These are phyloP conservation scores for Calvatia gigantea DNA, from an alignment of 768 basidiomycete genomes.

Conservation along the genomic window DNA sequence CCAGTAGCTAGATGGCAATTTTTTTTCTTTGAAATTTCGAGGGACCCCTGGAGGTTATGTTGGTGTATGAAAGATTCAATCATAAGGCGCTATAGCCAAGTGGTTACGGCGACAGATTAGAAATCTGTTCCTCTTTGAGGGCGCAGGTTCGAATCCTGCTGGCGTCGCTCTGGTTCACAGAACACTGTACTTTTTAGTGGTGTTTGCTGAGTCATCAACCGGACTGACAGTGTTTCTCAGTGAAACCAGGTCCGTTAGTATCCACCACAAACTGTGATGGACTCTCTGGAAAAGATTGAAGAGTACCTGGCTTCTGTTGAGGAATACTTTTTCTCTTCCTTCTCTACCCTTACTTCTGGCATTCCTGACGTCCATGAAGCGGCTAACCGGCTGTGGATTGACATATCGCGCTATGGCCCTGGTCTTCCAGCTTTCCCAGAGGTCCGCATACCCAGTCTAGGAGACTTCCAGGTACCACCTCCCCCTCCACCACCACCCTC, in stretches of 20 bases:
- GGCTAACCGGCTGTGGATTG: constrained; percentile 68
- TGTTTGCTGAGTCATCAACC: constrained; percentile 26
- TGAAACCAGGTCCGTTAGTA: constrained; percentile 8
- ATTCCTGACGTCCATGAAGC: constrained; percentile 64
- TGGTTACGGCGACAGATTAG: constrained; percentile 80
- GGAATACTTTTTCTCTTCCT: constrained; percentile 52
- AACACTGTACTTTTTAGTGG: constrained; percentile 22
- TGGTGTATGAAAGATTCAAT: constrained; percentile 27
- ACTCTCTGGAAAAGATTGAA: constrained; percentile 62
- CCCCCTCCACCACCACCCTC: constrained; percentile 64
- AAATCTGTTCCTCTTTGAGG: constrained; percentile 69
- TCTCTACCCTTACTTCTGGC: constrained; percentile 54
- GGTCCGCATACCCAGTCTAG: constrained; percentile 57
- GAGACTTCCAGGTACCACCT: constrained; percentile 63
- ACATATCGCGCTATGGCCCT: constrained; percentile 80
- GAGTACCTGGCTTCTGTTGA: constrained; percentile 67
- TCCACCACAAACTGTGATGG: constrained; percentile 22
- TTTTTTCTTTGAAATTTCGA: no score
- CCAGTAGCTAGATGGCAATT: no score
- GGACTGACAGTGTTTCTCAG: constrained; percentile 43
- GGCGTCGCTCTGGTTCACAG: constrained; percentile 3
- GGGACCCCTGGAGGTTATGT: no score
- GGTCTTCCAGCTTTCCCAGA: constrained; percentile 52
- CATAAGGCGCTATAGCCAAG: constrained; percentile 68
- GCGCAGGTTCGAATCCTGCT: constrained; percentile 46